Evolutionary conservation across 257 asterid genomes (phyloP), one percentile per base, ranked within the genome.

Genomic region (Salvia miltiorrhiza): DNA sequence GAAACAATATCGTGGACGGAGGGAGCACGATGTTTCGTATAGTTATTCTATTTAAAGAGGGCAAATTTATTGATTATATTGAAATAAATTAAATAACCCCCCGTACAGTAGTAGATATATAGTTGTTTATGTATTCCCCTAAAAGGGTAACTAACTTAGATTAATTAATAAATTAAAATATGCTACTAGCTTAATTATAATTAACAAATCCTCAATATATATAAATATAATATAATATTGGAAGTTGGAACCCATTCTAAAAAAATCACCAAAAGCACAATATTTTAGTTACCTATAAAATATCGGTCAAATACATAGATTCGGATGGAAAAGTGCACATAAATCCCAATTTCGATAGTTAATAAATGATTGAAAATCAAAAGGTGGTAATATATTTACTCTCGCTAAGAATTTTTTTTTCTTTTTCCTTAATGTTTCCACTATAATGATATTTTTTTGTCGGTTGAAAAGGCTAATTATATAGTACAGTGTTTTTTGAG

Each of bases 221-320:
- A 50, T 3, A 24, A n/a, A n/a, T n/a, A n/a, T n/a, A n/a, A n/a
- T n/a, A n/a, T n/a, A n/a, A n/a, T n/a, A n/a, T n/a, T n/a, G n/a
- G n/a, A 19, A 9, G 28, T 47, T 26, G 61, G 9, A 37, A 11
- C 45, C 10, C 13, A 37, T n/a, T 17, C 59, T 41, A 43, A 13
- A 43, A 43, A 17, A 19, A 17, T 20, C 49, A 26, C 55, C 35
- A 7, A 16, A 52, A 30, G 33, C 28, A 40, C 13, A 60, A 19
- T 56, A 59, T 41, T 24, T 60, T 53, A 62, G 23, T 9, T 28
- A 54, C 12, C 11, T 61, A 12, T 28, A 41, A 53, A 41, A 33
- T 63, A 23, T 14, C 1, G 52, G 72, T 72, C 75, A 77, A 71
- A 49, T 57, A 50, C 47, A 57, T 35, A 21, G 53, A 4, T 50